phyloP scores from a whole-genome alignment of 2,329 filamentous ascomycete genomes.

The Rhinocladiella mackenziei region DNA sequence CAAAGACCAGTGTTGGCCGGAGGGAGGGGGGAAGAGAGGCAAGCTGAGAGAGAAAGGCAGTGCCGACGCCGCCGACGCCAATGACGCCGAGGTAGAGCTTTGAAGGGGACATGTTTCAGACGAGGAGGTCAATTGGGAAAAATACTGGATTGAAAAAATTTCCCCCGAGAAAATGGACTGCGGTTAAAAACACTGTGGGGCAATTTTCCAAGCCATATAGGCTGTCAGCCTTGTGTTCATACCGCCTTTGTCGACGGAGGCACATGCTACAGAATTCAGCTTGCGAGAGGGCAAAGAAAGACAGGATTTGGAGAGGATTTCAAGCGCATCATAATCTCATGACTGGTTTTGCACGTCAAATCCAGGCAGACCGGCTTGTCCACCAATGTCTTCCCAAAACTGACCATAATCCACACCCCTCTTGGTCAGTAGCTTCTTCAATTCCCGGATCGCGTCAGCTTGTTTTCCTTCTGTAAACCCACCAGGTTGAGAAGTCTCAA shows the following conservation, averaged over 20 bases:
- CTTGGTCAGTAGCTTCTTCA: conserved; percentile 68
- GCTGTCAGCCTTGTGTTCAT: not conserved
- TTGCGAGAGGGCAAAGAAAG: no score
- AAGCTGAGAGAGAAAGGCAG: conserved; percentile 82
- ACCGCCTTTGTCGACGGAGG: no score
- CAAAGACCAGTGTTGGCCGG: conserved; percentile 74
- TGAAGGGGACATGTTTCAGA: conserved; percentile 13
- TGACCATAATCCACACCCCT: conserved; percentile 78
- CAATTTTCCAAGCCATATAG: not conserved
- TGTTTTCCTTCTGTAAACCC: conserved; percentile 75
- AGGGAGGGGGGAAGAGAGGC: conserved; percentile 63
- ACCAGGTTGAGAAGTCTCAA: conserved; percentile 71
- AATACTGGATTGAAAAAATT: not conserved
- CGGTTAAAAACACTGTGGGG: no score
- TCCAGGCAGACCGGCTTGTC: conserved; percentile 55
- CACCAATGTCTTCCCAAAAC: conserved; percentile 69
- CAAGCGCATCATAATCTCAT: no score
- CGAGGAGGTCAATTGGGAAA: not conserved
- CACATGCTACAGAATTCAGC: no score
- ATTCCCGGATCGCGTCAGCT: conserved; percentile 66
- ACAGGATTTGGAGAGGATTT: no score
- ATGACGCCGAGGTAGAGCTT: conserved; percentile 29
- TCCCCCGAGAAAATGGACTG: not conserved
- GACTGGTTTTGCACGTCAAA: conserved; percentile 28
- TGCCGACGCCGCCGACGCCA: conserved; percentile 92